Conservation (phyloP, 2,329 filamentous ascomycete genomes). For the Paraphaeosphaeria sporulosa region DNA sequence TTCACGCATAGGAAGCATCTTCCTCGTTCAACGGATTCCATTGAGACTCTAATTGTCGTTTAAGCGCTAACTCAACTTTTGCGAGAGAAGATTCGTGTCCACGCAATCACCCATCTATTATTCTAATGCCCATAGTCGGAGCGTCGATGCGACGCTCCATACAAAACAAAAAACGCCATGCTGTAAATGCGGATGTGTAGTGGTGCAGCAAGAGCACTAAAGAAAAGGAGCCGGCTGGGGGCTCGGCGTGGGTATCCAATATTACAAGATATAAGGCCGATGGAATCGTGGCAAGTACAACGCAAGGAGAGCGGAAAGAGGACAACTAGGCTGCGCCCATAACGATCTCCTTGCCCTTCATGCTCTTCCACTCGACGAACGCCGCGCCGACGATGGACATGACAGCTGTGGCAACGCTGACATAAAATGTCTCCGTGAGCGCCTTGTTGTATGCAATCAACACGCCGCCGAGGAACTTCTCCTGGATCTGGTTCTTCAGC, state of each 20-base stretch:
- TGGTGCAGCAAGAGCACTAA: neutral
- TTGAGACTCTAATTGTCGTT: neutral
- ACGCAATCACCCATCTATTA: neutral
- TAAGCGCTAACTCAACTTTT: neutral
- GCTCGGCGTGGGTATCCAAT: neutral
- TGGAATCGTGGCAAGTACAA: neutral
- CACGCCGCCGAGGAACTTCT: slow-evolving; percentile 61
- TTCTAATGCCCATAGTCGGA: neutral
- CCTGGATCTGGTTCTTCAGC: slow-evolving; percentile 61
- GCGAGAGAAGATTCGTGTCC: slow-evolving; percentile 4
- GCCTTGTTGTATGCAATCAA: slow-evolving; percentile 70
- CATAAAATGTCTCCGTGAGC: slow-evolving; percentile 66
- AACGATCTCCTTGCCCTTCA: slow-evolving; percentile 65
- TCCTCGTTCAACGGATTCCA: neutral
- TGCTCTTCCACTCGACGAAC: slow-evolving; percentile 70
- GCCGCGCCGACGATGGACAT: slow-evolving; percentile 63
- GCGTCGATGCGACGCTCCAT: neutral
- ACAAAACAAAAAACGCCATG: neutral
- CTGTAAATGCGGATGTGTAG: neutral
- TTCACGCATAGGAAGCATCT: neutral
- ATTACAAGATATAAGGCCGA: slow-evolving; percentile 5
- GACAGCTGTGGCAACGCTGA: slow-evolving; percentile 63
- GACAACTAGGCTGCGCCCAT: slow-evolving; percentile 40
- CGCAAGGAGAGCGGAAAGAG: neutral
- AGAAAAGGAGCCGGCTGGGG: neutral